Evolutionary conservation across 495 filamentous ascomycete genomes (phyloP).

Genomic region (Penicillium egyptiacum): DNA sequence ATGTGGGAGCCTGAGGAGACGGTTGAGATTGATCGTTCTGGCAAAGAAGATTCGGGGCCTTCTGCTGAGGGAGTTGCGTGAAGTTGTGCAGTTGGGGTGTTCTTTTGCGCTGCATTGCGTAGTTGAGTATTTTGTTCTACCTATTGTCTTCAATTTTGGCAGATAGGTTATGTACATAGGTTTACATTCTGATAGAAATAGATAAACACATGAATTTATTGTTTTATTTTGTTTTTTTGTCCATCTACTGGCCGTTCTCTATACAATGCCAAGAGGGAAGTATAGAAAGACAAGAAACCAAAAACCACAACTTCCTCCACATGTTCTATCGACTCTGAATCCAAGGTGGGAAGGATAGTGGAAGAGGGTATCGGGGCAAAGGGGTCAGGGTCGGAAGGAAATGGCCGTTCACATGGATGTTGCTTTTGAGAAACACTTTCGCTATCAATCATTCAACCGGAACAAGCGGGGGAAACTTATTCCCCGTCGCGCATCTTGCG

Average conservation of each 20-base stretch:
- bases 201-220: not conserved
- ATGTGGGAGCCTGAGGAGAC: constrained; percentile 25
- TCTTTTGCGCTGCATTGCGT: not conserved
- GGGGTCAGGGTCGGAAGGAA: constrained; percentile 4
- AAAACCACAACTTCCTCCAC: constrained; percentile 4
- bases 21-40: constrained; percentile 16
- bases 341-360: not conserved
- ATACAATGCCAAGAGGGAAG: constrained; percentile 2
- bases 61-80: not conserved
- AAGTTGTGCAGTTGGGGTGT: not conserved
- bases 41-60: constrained; percentile 10
- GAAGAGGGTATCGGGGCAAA: constrained; percentile 12
- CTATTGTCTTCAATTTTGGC: not conserved
- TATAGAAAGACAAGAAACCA: constrained; percentile 11
- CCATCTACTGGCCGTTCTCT: constrained; percentile 4
- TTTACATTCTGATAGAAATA: not conserved
- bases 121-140: not conserved
- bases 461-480: constrained; percentile 13
- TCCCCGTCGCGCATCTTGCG: constrained; percentile 48
- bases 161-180: not conserved
- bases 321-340: not conserved
- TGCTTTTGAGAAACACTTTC: constrained; percentile 12
- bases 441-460: constrained; percentile 7
- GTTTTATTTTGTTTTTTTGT: constrained; percentile 10
- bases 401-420: constrained; percentile 6